Conservation (phyloP, 2,329 filamentous ascomycete genomes). For the Diaporthe velutina region DNA sequence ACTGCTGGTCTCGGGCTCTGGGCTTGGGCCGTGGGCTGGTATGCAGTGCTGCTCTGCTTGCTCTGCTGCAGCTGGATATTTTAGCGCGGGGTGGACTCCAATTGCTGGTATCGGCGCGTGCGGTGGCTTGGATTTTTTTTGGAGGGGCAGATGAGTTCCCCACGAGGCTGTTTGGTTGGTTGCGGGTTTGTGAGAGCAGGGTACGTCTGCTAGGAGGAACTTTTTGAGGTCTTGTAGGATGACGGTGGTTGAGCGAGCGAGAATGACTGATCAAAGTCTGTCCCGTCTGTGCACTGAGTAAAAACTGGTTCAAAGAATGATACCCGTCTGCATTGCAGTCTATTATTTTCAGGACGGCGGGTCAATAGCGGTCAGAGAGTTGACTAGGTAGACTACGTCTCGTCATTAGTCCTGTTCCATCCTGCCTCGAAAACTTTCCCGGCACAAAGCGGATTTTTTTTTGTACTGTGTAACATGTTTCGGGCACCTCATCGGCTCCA, state of each 20-base stretch:
- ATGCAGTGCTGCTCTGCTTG: conserved; percentile 1
- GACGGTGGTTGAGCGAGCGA: neutral
- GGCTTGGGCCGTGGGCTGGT: conserved; percentile 28
- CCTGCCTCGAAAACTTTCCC: neutral
- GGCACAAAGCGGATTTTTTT: conserved; percentile 20
- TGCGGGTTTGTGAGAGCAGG: neutral
- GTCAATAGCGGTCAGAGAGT: conserved; percentile 23
- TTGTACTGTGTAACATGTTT: conserved; percentile 28
- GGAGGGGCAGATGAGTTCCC: conserved; percentile 23
- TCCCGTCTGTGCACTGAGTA: conserved; percentile 7
- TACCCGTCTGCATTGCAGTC: neutral
- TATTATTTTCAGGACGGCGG: neutral
- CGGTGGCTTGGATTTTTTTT: neutral
- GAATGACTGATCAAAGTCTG: neutral
- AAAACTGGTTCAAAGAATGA: conserved; percentile 7
- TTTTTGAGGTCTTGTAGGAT: neutral
- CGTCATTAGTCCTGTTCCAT: neutral
- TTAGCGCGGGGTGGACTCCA: conserved; percentile 39
- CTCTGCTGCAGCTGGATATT: conserved; percentile 23
- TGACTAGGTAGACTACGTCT: neutral
- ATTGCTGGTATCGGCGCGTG: conserved; percentile 14
- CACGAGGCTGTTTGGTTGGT: conserved; percentile 34
- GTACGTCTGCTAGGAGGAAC: neutral
- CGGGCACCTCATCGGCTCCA: conserved; percentile 17
- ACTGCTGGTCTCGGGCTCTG: conserved; percentile 26